phyloP scores from a whole-genome alignment of 352 stramenopile genomes.

The Globisporangium sylvaticum region DNA sequence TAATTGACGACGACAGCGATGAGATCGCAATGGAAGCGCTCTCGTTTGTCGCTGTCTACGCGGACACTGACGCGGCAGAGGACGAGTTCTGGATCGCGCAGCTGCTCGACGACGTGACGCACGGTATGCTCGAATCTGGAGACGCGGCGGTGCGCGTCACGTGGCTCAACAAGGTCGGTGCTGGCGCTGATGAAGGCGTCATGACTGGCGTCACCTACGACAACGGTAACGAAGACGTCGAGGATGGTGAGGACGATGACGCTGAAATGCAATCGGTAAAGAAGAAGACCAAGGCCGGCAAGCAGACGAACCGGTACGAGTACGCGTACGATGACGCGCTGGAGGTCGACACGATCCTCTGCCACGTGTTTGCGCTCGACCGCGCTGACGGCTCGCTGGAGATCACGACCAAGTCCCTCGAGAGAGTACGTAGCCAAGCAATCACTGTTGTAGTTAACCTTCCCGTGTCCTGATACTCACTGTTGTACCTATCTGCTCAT shows the following conservation, averaged over 20 bases:
- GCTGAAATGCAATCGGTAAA: not conserved
- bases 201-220: no score
- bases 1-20: not conserved
- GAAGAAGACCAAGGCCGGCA: not conserved
- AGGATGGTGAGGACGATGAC: not conserved
- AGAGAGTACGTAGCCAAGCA: conserved; percentile 25
- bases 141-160: conserved; percentile 46
- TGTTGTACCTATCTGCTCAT: no score
- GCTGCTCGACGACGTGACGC: conserved; percentile 73
- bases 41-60: conserved; percentile 50
- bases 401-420: conserved; percentile 59
- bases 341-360: conserved; percentile 24
- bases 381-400: conserved; percentile 33
- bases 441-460: no score
- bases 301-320: conserved; percentile 26
- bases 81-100: conserved; percentile 69
- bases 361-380: conserved; percentile 27
- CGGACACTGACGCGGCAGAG: not conserved
- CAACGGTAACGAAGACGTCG: not conserved
- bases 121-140: conserved; percentile 55
- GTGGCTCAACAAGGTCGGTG: conserved; percentile 51
- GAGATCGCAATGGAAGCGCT: conserved; percentile 56
- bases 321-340: conserved; percentile 57
- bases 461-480: no score
- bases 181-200: no score